Conservation (phyloP, 2,329 filamentous ascomycete genomes). For the Neofusicoccum kwambonambiense region DNA sequence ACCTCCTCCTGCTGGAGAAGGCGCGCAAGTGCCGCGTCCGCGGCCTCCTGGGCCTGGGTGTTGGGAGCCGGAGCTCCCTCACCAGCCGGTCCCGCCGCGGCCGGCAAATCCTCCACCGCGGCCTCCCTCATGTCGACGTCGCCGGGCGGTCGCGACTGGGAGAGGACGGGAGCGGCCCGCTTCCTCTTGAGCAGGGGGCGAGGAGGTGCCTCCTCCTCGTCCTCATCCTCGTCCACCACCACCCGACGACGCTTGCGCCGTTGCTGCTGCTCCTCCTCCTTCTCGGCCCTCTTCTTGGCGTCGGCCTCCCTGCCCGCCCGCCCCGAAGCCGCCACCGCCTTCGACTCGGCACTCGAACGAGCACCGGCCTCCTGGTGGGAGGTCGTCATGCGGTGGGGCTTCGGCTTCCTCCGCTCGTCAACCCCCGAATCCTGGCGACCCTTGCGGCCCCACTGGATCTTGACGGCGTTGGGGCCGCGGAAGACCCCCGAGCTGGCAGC, state of each 20-base stretch:
- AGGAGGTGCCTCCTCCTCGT: conserved; percentile 1
- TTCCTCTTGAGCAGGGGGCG: neutral
- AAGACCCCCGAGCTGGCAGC: neutral
- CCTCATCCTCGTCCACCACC: neutral
- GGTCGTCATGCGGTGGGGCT: conserved; percentile 3
- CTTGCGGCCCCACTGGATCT: conserved; percentile 8
- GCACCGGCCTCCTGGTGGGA: neutral
- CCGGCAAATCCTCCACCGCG: neutral
- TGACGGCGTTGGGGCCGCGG: neutral
- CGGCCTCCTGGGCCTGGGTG: conserved; percentile 23
- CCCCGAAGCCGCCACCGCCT: neutral
- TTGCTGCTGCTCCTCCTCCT: neutral
- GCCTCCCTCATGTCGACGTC: neutral
- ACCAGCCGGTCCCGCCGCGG: neutral
- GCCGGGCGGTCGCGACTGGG: neutral
- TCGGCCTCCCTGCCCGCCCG: neutral
- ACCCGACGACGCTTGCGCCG: neutral
- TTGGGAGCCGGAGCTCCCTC: neutral
- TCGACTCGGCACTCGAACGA: neutral
- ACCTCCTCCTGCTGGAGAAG: conserved; percentile 58
- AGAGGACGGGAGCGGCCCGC: neutral
- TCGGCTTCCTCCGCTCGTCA: conserved; percentile 17
- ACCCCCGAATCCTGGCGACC: neutral
- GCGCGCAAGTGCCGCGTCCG: conserved; percentile 55
- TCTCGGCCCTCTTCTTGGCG: neutral